Conservation (phyloP, 306 rosid species). For the Mimosa pudica region DNA sequence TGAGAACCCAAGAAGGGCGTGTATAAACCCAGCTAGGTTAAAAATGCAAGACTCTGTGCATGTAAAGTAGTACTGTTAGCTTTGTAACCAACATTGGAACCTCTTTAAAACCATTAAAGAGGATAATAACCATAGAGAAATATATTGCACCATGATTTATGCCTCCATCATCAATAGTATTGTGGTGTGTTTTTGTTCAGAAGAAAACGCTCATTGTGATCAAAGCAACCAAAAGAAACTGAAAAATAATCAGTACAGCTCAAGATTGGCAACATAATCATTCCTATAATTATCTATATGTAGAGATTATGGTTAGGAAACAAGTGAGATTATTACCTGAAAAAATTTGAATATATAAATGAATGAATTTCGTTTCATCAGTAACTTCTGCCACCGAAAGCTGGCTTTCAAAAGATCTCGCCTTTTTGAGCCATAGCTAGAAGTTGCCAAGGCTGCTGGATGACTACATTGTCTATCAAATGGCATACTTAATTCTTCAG, state of each 20-base stretch:
- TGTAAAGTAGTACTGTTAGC: constrained; percentile 95
- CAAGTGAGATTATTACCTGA: constrained; percentile 59
- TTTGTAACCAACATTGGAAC: constrained; percentile 97
- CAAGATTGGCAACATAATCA: constrained; percentile 40
- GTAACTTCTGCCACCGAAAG: constrained; percentile 80
- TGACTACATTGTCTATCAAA: constrained; percentile 79
- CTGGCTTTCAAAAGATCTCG: constrained; percentile 76
- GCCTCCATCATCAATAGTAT: constrained; percentile 86
- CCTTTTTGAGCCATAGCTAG: constrained; percentile 63
- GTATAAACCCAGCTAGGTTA: constrained; percentile 97
- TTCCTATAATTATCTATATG: not conserved
- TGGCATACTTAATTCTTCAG: constrained; percentile 67
- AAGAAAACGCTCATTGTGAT: constrained; percentile 97
- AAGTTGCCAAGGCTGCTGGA: constrained; percentile 90
- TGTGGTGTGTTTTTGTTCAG: constrained; percentile 83
- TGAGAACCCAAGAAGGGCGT: constrained; percentile 77
- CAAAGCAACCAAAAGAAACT: constrained; percentile 87
- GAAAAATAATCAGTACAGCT: constrained; percentile 45
- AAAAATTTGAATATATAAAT: constrained; percentile 89
- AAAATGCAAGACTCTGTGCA: constrained; percentile 95
- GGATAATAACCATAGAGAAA: constrained; percentile 93
- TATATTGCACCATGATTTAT: constrained; percentile 87
- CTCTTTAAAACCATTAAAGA: constrained; percentile 97
- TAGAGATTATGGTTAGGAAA: not conserved
- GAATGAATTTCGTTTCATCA: constrained; percentile 92